Percentiles rank a stretch among this genome's conserved stretches.
phyloP scores from a whole-genome alignment of 495 filamentous ascomycete species.

The Talaromyces borbonicus region DNA sequence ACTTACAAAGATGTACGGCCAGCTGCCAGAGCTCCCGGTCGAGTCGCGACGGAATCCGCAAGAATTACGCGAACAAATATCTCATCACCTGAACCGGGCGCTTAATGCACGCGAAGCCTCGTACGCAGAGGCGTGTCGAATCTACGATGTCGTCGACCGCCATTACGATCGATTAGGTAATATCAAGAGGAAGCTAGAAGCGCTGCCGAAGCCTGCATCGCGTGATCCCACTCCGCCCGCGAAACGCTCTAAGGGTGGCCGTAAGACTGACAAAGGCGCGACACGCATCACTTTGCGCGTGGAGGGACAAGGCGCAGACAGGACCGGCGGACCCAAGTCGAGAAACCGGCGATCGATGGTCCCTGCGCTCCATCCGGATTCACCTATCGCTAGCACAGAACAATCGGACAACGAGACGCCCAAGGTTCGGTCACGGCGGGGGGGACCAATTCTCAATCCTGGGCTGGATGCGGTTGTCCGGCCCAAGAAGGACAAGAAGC shows the following conservation, averaged over 20 bases:
- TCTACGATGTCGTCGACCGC: slow-evolving; percentile 68
- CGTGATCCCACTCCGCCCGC: slow-evolving; percentile 55
- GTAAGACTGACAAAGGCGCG: slow-evolving; percentile 30
- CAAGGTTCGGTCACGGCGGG: slow-evolving; percentile 13
- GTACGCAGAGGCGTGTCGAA: slow-evolving; percentile 71
- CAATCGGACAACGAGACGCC: slow-evolving; percentile 31
- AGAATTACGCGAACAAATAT: slow-evolving; percentile 64
- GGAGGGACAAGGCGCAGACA: slow-evolving; percentile 38
- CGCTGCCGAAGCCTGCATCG: slow-evolving; percentile 62
- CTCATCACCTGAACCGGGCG: slow-evolving; percentile 59
- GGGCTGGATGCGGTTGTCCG: not conserved
- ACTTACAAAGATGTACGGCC: slow-evolving; percentile 63
- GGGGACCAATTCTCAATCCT: slow-evolving; percentile 6
- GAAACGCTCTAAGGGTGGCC: slow-evolving; percentile 42
- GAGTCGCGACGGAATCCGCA: slow-evolving; percentile 44
- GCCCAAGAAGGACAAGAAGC: slow-evolving; percentile 36
- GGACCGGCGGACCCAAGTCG: slow-evolving; percentile 19
- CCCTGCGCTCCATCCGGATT: slow-evolving; percentile 30
- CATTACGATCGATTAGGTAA: slow-evolving; percentile 66
- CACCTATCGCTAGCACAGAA: slow-evolving; percentile 37
- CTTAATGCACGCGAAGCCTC: slow-evolving; percentile 67
- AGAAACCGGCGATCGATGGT: slow-evolving; percentile 29
- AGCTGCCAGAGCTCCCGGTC: slow-evolving; percentile 50
- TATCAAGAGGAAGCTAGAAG: slow-evolving; percentile 74
- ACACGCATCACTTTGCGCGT: slow-evolving; percentile 56